Base-by-base conservation (phyloP, 768 basidiomycete genomes). In the Rhodotorula paludigena region DNA sequence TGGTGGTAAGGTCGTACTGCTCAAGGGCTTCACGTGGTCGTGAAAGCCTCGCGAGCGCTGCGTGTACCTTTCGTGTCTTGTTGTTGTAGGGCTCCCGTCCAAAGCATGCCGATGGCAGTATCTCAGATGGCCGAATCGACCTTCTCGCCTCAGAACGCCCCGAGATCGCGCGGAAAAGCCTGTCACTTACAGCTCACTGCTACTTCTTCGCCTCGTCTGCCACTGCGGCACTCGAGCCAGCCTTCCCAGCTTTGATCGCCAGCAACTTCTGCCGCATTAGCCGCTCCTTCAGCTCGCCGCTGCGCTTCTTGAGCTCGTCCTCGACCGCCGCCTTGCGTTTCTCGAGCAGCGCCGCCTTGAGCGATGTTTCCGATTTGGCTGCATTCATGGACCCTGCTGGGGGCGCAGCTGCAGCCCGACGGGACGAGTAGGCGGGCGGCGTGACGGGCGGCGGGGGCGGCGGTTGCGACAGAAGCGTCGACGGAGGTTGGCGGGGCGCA, bases 301-400 rank as follows among this genome's bases (percentile, higher is more conserved):
- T 32, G 20, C 42, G 41, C 52, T 55, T 55, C 65, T 57, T 54
- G 38, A 61, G 35, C 55, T 68, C 66, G 44, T 48, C 44, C 49
- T 68, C 66, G 52, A 68, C 60, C 1, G n/a, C 57, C 1, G 33
- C 39, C 39, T 68, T 57, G 33, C 66, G 56, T 45, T 63, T 68
- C 30, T 47, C 57, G 47, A 68, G 52, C 14, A 68, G 57, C 20
- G 62, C 58, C 18, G 66, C 61, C 38, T 51, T 52, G 44, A 68
- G 61, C 28, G 57, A 28, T 9, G 30, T 39, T n/a, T 68, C 66
- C 10, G 36, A 36, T 35, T 38, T 36, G 23, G 33, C 36, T 11
- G 54, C n/a, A n/a, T n/a, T n/a, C 18, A 5, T 7, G 28, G 1
- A n/a, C 16, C 3, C 16, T 8, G 54, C 5, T 11, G 38, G 14